Evolutionary conservation across 768 basidiomycete species (phyloP).

Genomic region (Kwoniella dendrophila): DNA sequence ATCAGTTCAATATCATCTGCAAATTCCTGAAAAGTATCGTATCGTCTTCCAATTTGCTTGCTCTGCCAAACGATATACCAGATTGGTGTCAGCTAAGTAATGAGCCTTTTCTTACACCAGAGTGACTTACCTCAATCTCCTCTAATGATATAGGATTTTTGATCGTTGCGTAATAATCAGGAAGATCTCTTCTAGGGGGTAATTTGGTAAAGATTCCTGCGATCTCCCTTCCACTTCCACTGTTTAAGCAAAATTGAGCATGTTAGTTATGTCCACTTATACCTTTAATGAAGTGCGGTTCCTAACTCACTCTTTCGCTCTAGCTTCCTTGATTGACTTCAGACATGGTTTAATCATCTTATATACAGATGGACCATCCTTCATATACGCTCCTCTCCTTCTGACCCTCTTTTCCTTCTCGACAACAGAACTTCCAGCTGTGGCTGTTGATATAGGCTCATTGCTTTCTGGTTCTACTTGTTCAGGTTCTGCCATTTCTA

Average conservation of each 20-base stretch:
- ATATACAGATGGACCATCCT: conserved; percentile 45
- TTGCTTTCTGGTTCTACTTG: not conserved
- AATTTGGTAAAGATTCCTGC: conserved; percentile 78
- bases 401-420: conserved; percentile 1
- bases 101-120: conserved; percentile 66
- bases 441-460: not conserved
- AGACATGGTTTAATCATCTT: conserved; percentile 48
- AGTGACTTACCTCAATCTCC: conserved; percentile 68
- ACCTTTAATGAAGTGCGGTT: not conserved
- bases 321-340: conserved; percentile 39
- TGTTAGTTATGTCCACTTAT: not conserved
- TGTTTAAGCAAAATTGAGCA: conserved; percentile 9
- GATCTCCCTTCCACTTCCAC: conserved; percentile 41
- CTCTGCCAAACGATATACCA: conserved; percentile 65
- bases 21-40: conserved; percentile 68
- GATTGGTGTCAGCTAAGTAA: conserved; percentile 74
- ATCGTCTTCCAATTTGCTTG: conserved; percentile 78
- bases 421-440: no score
- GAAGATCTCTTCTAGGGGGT: conserved; percentile 68
- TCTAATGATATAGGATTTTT: conserved; percentile 80
- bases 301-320: conserved; percentile 44
- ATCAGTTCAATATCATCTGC: conserved; percentile 85
- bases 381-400: conserved; percentile 46
- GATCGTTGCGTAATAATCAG: conserved; percentile 81
- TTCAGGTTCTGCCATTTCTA: conserved; percentile 16